Conservation (phyloP, 495 filamentous ascomycete species). For the Aspergillus heteromorphus region DNA sequence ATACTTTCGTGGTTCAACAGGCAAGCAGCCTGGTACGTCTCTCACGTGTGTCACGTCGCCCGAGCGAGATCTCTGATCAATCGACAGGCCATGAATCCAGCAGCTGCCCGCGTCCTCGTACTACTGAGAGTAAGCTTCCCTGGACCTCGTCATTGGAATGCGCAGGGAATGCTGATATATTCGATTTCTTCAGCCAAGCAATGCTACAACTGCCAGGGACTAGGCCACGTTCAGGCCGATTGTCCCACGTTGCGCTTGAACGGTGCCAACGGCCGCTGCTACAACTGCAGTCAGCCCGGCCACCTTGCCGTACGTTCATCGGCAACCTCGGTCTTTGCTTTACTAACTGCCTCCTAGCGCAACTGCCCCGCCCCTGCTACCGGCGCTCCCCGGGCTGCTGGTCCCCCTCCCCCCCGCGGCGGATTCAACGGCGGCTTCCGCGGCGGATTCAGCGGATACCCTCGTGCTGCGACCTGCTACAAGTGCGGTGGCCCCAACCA, state of each 20-base stretch:
- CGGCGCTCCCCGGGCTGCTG: constrained; percentile 59
- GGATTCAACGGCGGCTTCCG: constrained; percentile 64
- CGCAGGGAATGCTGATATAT: constrained; percentile 22
- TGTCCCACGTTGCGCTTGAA: constrained; percentile 95
- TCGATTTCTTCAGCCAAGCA: constrained; percentile 69
- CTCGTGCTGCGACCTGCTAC: constrained; percentile 92
- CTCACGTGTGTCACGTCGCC: constrained; percentile 13
- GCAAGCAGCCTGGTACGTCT: constrained; percentile 76
- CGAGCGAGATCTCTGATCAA: constrained; percentile 27
- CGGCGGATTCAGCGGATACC: constrained; percentile 60
- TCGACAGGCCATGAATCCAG: constrained; percentile 91
- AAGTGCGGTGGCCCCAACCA: constrained; percentile 99
- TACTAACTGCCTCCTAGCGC: constrained; percentile 47
- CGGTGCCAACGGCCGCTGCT: constrained; percentile 84
- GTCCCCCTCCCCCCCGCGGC: constrained; percentile 58
- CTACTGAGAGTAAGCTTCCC: constrained; percentile 72
- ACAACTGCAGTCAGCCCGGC: constrained; percentile 87
- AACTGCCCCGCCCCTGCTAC: constrained; percentile 70
- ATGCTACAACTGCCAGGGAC: constrained; percentile 99
- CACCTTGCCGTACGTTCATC: constrained; percentile 67
- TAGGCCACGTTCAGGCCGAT: constrained; percentile 98
- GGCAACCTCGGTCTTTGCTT: neutral
- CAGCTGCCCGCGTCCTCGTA: constrained; percentile 90
- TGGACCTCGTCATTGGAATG: neutral
- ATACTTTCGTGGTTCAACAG: constrained; percentile 33